Evolutionary conservation across 2,329 filamentous ascomycete species (phyloP), one percentile per base, ranked within the genome.

Genomic region (Alternaria burnsii): DNA sequence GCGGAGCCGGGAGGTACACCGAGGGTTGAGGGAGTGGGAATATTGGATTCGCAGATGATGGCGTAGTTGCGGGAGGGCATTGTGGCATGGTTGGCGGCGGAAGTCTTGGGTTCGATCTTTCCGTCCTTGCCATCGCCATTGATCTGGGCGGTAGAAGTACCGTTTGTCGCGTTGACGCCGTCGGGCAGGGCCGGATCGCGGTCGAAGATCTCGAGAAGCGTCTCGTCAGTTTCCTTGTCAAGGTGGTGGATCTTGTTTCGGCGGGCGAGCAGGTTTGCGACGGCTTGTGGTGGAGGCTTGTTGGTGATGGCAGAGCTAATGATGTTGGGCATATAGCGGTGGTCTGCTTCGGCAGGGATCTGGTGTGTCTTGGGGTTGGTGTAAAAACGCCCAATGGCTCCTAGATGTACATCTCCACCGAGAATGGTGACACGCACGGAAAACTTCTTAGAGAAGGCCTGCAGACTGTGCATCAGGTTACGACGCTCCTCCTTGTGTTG

Each of bases 401-500:
- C 86, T 12, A 89, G 79, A 73, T 89, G 87, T 1, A 90, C 88
- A 63, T 90, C 88, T 28, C 88, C 88, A 40, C 87, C 83, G 0
- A 90, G 83, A 50, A 89, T 89, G 11, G 86, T 86, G 51, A 89
- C 79, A 18, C 87, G 86, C 12, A 87, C 80, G 9, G 81, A 84
- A 76, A 87, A 79, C 59, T 83, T 76, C 66, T 85, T 84, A 11
- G 87, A 79, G 32, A 89, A 77, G 20, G 82, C 78, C 69, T 97
- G 85, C 52, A 91, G 73, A 77, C 87, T 75, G 79, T 91, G 70
- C 81, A 94, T 76, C 43, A 98, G 83, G 40, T 88, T 84, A 58
- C 89, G 89, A 44, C 94, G 91, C 83, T 98, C 94, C 61, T 87
- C 86, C 80, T 97, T 98, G 84, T 98, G 94, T 52, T 93, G 93